Base-by-base conservation (phyloP, 2,329 filamentous ascomycete genomes). In the Pyrenochaeta sp. region DNA sequence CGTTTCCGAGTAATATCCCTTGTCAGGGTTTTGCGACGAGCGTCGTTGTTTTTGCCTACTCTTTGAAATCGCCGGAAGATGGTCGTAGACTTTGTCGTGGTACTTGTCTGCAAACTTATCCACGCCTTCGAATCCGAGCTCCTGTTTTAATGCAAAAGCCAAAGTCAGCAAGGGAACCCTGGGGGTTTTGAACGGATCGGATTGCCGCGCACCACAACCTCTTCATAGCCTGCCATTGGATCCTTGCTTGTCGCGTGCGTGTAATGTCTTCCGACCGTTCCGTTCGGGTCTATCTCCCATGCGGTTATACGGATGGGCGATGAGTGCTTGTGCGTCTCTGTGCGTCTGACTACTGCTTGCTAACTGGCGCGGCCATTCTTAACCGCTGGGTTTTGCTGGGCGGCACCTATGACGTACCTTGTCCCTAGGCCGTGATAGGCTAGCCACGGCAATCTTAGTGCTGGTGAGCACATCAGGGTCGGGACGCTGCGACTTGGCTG, bases 111-210 rank as follows among this genome's bases (percentile, higher is more conserved):
- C 59, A 27, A 68, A 54, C 15, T 54, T 63, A 45, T 75, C 67
- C 4, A 75, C 53, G n/a, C 70, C 70, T 53, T 71, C 68, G 35
- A 74, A 68, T 2, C 73, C 73, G 7, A 75, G 68, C 57, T 75
- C 73, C 73, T 75, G 47, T 49, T 36, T 10, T 10, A n/a, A n/a
- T n/a, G 20, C 31, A 33, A 48, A 35, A 45, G 44, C 11, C 36
- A 29, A 37, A 46, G 58, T 65, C 56, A 64, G 60, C 52, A 47
- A 45, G 11, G 36, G 23, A 27, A 27, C 21, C 35, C 17, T 12
- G 2, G 21, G 18, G 1, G 2, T 20, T 27, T 27, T 27, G 23
- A 18, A 20, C 36, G 21, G 14, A 23, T 23, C 9, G 20, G 21
- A 14, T 4, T 18, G 36, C 31, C 52, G 54, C 66, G 56, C 62